These are phyloP conservation scores for Rubus parviflorus DNA, from an alignment of 306 rosid species.

Conservation along the genomic window DNA sequence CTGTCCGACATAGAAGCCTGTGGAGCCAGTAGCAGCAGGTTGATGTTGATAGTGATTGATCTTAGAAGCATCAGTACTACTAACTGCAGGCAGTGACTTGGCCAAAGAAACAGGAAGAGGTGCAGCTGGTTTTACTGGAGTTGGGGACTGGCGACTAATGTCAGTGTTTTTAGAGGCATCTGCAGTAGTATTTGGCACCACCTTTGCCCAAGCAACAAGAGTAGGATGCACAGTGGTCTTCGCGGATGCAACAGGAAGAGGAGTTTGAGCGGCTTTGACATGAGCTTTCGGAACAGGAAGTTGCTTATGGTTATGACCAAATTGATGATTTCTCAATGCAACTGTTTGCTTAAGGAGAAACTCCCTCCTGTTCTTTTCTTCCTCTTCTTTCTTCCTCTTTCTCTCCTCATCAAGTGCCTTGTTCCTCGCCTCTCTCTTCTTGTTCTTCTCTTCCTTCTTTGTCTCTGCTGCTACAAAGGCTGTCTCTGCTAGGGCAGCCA, in stretches of 20 bases:
- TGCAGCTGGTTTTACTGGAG: neutral
- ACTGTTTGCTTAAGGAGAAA: too few species aligned
- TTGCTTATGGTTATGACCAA: neutral
- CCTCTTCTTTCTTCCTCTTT: neutral
- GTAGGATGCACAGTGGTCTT: neutral
- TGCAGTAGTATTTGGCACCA: neutral
- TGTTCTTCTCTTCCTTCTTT: neutral
- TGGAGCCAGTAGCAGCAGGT: neutral
- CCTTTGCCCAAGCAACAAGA: neutral
- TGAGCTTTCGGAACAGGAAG: neutral
- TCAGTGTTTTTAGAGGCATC: neutral
- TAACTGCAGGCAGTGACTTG: neutral
- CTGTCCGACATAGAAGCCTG: neutral
- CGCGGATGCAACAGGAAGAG: neutral
- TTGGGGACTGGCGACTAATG: neutral
- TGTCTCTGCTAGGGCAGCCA: conserved; percentile 1
- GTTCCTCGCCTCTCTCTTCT: neutral
- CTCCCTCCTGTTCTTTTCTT: neutral
- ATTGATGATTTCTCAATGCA: too few species aligned
- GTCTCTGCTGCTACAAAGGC: neutral
- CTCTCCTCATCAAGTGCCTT: neutral
- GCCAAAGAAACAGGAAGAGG: neutral
- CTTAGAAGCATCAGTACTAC: neutral
- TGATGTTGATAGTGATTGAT: neutral
- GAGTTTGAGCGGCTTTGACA: neutral